Evolutionary conservation across 2,329 filamentous ascomycete genomes (phyloP).

Genomic region (Cephalotrichum gorgonifer): DNA sequence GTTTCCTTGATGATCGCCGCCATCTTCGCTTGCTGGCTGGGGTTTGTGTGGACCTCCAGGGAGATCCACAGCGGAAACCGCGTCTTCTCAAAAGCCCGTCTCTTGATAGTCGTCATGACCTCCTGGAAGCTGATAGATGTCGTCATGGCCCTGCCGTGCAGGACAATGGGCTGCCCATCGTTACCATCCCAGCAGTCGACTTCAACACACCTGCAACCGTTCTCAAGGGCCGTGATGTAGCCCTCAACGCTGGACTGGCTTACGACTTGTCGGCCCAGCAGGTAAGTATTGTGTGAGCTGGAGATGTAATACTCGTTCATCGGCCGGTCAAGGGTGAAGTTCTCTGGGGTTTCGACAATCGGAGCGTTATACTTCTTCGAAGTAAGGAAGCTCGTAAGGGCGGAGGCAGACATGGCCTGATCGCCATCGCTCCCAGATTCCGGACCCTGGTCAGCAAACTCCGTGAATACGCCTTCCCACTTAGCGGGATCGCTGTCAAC

Average conservation of each 20-base stretch:
- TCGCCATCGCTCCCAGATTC: background rate
- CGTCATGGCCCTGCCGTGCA: constrained; percentile 83
- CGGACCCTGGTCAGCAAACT: constrained; percentile 34
- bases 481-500: constrained; percentile 44
- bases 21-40: constrained; percentile 78
- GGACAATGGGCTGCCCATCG: constrained; percentile 79
- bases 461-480: constrained; percentile 66
- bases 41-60: constrained; percentile 86
- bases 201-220: constrained; percentile 89
- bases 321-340: constrained; percentile 64
- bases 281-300: constrained; percentile 96
- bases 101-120: constrained; percentile 85
- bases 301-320: constrained; percentile 97
- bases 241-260: constrained; percentile 89
- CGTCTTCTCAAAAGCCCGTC: constrained; percentile 85
- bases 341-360: constrained; percentile 47
- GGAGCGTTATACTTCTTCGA: constrained; percentile 64
- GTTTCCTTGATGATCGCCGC: constrained; percentile 77
- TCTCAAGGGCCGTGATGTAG: constrained; percentile 80
- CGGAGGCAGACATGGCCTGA: constrained; percentile 62
- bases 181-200: constrained; percentile 97
- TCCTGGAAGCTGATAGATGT: constrained; percentile 83
- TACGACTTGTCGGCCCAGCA: constrained; percentile 80
- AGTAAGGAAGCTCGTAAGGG: constrained; percentile 67
- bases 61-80: constrained; percentile 87